Base-by-base conservation (phyloP, 495 filamentous ascomycete species). In the Aspergillus sparsus region DNA sequence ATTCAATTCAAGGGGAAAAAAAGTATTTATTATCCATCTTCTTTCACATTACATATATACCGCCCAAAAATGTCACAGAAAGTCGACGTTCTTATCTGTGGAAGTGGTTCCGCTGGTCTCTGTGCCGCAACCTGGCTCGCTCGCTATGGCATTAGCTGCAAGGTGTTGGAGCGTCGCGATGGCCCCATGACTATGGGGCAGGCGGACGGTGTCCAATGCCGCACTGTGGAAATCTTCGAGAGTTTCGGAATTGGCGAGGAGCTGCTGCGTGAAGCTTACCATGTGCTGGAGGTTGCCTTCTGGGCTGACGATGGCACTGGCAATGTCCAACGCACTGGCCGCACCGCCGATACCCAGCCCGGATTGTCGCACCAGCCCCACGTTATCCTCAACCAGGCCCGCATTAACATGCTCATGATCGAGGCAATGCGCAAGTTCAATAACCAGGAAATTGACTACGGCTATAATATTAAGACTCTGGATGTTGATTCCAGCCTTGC, bases 181-280 rank as follows among this genome's bases (percentile, higher is more conserved):
- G 87, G 85, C 0, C 85, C 84, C 2, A 78, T 92, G 57, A 62
- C 77, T 51, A 78, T 82, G 37, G 90, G 90, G n/a, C 88, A 93
- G 66, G 90, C 90, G 1, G 90, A 93, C 53, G 90, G 90, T 0
- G 81, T 92, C 10, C 90, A 94, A 71, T 87, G 85, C 58, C 87
- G 90, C 1, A 90, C 89, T 1, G 83, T 92, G 9, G 90, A 94
- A 67, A 86, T 95, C 45, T 88, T 92, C 53, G 88, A 94, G 62
- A 87, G 83, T 35, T 91, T 93, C 47, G 88, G 89, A 0, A 72
- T 93, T 11, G 79, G 82, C 0, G 89, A 92, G 55, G 80, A 86
- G 39, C 66, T 93, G 31, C 79, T 92, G n/a, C 80, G 82, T 11
- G 88, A 92, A 64, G 79, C 85, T 0, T 91, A 87, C 58, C 88